A percentile compares a stretch with the other conserved stretches of the same genome.
Evolutionary conservation across 2,329 filamentous ascomycete genomes (phyloP).

Genomic region (Malbranchea cinnamomea): DNA sequence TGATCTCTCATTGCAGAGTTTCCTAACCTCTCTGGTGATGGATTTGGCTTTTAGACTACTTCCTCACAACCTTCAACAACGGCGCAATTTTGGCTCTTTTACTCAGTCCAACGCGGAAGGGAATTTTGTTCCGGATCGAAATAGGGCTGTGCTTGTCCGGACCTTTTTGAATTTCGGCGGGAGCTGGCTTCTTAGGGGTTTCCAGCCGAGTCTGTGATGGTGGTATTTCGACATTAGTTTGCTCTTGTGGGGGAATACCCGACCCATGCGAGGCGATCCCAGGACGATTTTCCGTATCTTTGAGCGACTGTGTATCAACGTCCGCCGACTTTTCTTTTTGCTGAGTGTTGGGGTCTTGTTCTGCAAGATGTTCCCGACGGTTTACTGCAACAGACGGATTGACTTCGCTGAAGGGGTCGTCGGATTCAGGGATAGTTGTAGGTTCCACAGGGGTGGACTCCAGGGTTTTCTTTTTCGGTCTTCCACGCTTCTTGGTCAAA

Average conservation of each 20-base stretch:
- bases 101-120: slow-evolving; percentile 35
- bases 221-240: not conserved
- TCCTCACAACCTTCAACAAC: slow-evolving; percentile 31
- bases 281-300: no score
- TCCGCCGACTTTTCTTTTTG: no score
- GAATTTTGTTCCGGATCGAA: slow-evolving; percentile 22
- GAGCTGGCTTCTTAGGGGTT: slow-evolving; percentile 7
- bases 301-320: no score
- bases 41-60: no score
- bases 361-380: not conserved
- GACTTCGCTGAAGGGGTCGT: no score
- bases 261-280: no score
- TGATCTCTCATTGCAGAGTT: no score
- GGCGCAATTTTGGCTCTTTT: slow-evolving; percentile 34
- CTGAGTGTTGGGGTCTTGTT: slow-evolving; percentile 3
- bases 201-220: slow-evolving; percentile 3
- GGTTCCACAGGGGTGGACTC: slow-evolving; percentile 11
- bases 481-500: slow-evolving; percentile 28
- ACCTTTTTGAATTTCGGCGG: slow-evolving; percentile 12
- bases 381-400: no score
- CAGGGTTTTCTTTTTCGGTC: slow-evolving; percentile 24
- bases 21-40: no score
- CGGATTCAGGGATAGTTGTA: not conserved
- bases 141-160: slow-evolving; percentile 28
- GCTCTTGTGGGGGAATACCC: slow-evolving; percentile 1